These are phyloP conservation scores for Aquilaria agallochum DNA, from an alignment of 441 rosid species.

Conservation along the genomic window DNA sequence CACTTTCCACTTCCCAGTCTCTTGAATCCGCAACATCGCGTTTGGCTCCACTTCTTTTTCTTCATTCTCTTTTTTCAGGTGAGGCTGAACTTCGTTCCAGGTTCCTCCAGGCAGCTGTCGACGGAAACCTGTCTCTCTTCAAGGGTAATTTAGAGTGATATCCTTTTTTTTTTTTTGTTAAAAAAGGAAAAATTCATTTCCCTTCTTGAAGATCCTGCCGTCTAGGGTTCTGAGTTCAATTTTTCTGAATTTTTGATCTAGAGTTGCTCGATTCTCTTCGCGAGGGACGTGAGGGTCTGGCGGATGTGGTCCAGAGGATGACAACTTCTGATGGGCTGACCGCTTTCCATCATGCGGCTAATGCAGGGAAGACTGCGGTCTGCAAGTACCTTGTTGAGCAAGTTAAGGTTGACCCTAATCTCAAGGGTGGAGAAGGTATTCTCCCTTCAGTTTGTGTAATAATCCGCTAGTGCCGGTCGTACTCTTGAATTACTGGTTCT, in stretches of 20 bases:
- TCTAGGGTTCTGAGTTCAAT: no score
- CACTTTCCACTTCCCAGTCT: neutral
- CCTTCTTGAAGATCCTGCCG: no score
- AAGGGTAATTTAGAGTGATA: neutral
- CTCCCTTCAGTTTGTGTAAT: neutral
- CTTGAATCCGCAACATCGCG: no score
- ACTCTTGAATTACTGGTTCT: neutral
- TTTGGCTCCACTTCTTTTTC: no score
- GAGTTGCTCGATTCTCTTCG: no score
- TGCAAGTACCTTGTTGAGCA: constrained; percentile 1
- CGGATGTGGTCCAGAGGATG: neutral
- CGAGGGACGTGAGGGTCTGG: neutral
- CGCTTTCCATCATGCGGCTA: neutral
- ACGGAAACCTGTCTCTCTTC: neutral
- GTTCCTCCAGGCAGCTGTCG: neutral
- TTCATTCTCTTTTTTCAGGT: neutral
- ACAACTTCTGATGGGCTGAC: neutral
- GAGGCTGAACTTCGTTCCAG: neutral
- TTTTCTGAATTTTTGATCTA: no score
- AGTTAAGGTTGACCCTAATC: neutral
- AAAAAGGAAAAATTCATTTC: no score
- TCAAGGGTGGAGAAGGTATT: neutral
- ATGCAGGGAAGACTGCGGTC: neutral
- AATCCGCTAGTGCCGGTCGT: neutral
- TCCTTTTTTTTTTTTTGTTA: no score